Percentiles rank a stretch among this genome's conserved stretches.
These are phyloP conservation scores for Drosera capensis DNA, from an alignment of 148 eudicot species.

Conservation along the genomic window DNA sequence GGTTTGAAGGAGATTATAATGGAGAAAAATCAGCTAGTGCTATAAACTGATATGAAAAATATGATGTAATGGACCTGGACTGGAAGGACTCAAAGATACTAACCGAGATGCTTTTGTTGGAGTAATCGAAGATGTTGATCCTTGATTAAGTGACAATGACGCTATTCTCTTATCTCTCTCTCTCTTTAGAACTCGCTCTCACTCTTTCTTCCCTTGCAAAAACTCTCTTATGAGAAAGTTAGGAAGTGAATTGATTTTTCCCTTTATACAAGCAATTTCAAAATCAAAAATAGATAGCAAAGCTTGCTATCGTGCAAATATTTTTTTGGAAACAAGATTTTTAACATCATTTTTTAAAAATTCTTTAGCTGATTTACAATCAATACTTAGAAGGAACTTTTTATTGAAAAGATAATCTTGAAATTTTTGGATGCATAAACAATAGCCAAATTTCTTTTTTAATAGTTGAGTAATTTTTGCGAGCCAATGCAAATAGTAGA, in stretches of 20 bases:
- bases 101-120: too few species aligned
- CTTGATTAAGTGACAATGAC: too few species aligned
- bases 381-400: constrained; percentile 2
- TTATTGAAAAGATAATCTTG: constrained; percentile 5
- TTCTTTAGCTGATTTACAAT: not conserved
- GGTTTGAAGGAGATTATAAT: too few species aligned
- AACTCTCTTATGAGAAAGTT: not conserved
- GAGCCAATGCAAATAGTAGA: not conserved
- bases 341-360: not conserved
- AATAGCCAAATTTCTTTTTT: constrained; percentile 5
- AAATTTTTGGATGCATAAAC: not conserved
- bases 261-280: not conserved
- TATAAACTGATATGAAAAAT: too few species aligned
- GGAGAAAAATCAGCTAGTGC: too few species aligned
- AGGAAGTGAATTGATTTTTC: not conserved
- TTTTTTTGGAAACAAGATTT: not conserved
- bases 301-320: not conserved
- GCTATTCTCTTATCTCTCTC: too few species aligned
- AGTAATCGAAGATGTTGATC: too few species aligned
- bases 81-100: too few species aligned
- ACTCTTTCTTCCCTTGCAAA: not conserved
- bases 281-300: not conserved
- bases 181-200: too few species aligned
- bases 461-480: not conserved
- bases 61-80: too few species aligned